Evolutionary conservation across 2,329 filamentous ascomycete genomes (phyloP).

Genomic region (Cercospora janseana): DNA sequence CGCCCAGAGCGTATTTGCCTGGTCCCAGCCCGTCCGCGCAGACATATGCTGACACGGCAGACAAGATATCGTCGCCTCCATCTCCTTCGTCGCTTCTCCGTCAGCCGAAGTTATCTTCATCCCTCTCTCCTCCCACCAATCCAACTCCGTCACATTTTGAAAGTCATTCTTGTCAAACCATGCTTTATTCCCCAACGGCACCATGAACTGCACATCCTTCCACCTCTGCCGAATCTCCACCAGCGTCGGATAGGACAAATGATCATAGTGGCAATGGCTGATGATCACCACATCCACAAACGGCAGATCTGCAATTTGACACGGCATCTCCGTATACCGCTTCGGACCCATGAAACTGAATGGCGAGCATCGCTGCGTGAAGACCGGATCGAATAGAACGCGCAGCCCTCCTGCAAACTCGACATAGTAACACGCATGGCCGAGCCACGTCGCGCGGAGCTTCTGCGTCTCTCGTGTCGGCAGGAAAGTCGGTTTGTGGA

Average conservation of each 20-base stretch:
- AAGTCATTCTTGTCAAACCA: conserved; percentile 77
- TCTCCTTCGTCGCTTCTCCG: conserved; percentile 35
- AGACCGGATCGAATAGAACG: conserved; percentile 90
- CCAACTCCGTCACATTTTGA: conserved; percentile 77
- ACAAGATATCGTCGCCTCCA: conserved; percentile 71
- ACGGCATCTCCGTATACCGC: conserved; percentile 75
- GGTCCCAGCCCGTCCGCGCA: conserved; percentile 67
- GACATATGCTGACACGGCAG: conserved; percentile 83
- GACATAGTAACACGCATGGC: conserved; percentile 89
- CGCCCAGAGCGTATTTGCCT: conserved; percentile 76
- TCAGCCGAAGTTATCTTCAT: conserved; percentile 57
- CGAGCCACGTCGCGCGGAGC: conserved; percentile 88
- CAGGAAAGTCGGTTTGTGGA: conserved; percentile 67
- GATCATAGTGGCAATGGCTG: conserved; percentile 87
- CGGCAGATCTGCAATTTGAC: conserved; percentile 74
- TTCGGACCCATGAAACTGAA: conserved; percentile 68
- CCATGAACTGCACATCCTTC: conserved; percentile 82
- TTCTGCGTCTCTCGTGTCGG: conserved; percentile 56
- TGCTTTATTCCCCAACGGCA: conserved; percentile 73
- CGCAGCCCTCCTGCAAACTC: conserved; percentile 84
- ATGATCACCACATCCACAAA: conserved; percentile 72
- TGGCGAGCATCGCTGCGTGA: conserved; percentile 82
- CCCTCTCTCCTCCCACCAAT: conserved; percentile 90
- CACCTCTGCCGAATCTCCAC: conserved; percentile 67
- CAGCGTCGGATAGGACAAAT: conserved; percentile 75